A percentile compares a stretch with the other conserved stretches of the same genome.
phyloP scores from a whole-genome alignment of 2,329 filamentous ascomycete genomes.

The Nemania abortiva region DNA sequence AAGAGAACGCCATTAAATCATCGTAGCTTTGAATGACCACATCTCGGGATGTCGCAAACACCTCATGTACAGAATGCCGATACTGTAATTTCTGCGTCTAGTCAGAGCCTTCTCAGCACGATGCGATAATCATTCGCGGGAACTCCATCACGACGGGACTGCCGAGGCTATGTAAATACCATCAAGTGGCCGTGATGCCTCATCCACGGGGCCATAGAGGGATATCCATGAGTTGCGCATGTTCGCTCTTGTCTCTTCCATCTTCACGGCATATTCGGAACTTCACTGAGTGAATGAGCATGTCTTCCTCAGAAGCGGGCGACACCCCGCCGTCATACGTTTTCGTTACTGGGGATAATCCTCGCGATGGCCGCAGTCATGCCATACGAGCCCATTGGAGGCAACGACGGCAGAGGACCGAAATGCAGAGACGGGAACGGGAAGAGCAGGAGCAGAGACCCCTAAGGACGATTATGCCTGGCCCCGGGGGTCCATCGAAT shows the following conservation, averaged over 20 bases:
- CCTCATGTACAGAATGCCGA: constrained; percentile 7
- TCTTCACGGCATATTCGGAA: not conserved
- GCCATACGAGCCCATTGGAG: constrained; percentile 34
- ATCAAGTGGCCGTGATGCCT: not conserved
- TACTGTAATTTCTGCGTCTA: not conserved
- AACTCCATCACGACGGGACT: not conserved
- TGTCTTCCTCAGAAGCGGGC: constrained; percentile 26
- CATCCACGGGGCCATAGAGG: not conserved
- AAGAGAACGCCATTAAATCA: not conserved
- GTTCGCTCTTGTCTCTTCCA: not conserved
- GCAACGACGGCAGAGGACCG: constrained; percentile 30
- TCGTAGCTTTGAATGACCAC: constrained; percentile 1
- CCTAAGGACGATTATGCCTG: constrained; percentile 17
- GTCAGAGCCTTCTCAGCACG: not conserved
- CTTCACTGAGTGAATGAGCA: not conserved
- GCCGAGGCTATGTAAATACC: not conserved
- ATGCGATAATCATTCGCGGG: not conserved
- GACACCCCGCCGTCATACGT: constrained; percentile 24
- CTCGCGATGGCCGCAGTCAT: constrained; percentile 29
- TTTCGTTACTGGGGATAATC: constrained; percentile 29
- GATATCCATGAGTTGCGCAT: too few relatives aligned
- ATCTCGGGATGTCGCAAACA: constrained; percentile 14
- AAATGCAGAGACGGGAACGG: constrained; percentile 25
- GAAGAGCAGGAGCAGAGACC: constrained; percentile 32
- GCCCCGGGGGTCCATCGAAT: not conserved